phyloP scores from a whole-genome alignment of 768 basidiomycete species.

The Pleurotus citrinopileatus region DNA sequence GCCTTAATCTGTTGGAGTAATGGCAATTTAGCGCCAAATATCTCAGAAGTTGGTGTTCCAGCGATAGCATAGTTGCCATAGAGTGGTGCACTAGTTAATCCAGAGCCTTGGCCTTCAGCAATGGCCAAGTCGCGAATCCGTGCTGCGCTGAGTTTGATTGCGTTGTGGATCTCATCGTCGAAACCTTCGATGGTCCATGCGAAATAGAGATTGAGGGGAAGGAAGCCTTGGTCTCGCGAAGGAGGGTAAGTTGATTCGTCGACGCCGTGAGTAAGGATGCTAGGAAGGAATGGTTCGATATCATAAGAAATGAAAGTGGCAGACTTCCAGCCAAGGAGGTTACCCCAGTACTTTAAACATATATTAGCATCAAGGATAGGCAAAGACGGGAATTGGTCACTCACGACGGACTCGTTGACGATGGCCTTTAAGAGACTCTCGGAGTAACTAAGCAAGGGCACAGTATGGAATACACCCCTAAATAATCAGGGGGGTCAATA shows the following conservation, averaged over 20 bases:
- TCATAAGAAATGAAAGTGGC: conserved; percentile 39
- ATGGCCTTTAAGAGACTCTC: conserved; percentile 36
- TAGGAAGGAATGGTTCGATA: conserved; percentile 49
- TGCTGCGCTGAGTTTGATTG: conserved; percentile 34
- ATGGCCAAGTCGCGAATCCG: conserved; percentile 37
- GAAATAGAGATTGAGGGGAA: conserved; percentile 26
- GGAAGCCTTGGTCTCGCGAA: conserved; percentile 17
- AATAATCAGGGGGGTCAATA: conserved; percentile 9
- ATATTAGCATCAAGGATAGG: neutral
- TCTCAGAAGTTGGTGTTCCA: conserved; percentile 43
- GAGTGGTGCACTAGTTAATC: conserved; percentile 31
- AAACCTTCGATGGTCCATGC: conserved; percentile 17
- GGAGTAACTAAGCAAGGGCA: conserved; percentile 34
- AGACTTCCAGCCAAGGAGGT: conserved; percentile 22
- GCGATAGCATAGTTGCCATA: conserved; percentile 63
- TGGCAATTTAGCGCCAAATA: conserved; percentile 51
- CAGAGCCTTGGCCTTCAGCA: conserved; percentile 32
- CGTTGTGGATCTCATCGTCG: conserved; percentile 32
- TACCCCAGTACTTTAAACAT: conserved; percentile 44
- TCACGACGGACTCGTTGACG: conserved; percentile 39
- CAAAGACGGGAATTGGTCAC: conserved; percentile 10
- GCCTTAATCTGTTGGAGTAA: conserved; percentile 37
- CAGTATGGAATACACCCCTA: conserved; percentile 38
- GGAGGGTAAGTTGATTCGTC: conserved; percentile 45
- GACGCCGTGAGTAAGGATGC: conserved; percentile 34